Evolutionary conservation across 192 early-diverging fungal species (phyloP), one percentile per base, ranked within the genome.

Genomic region (Oehlia diaphana): DNA sequence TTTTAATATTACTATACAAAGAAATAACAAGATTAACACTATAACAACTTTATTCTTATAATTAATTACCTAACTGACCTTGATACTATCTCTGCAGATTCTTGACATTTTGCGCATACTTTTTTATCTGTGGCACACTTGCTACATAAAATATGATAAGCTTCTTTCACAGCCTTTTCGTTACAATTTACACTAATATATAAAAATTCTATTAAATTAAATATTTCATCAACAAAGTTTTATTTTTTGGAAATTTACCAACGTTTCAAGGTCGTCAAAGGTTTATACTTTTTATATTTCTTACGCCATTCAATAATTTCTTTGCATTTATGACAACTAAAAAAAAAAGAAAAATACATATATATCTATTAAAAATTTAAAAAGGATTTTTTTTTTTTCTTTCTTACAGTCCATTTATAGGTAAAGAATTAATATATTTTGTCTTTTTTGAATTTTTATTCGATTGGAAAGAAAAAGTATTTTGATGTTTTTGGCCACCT

Each of bases 251-350:
- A 70, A 26, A 44, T 81, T 83, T 83, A 94, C 93, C 94, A 99
- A 80, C 93, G 95, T 84, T 96, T 96, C 73, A 93, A 89, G 31
- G 88, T 88, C 28, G 96, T 96, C 81, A 99, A 89, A 49, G 96
- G 95, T 89, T 98, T 99, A 88, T 99, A 99, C 86, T 98, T 96
- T 83, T 92, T 92, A 88, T 95, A 96, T 84, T 95, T 93, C 84
- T 99, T 97, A 71, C 94, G 88, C 92, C 92, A 95, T 84, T 90
- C 79, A 31, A 95, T 88, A 53, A 94, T 90, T 64, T 94, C 92
- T 21, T 89, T 91, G 84, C 93, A 94, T 63, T 89, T 85, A 68
- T 89, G 80, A 81, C 93, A 94, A 62, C 77, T 78, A 62, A 9
- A 28, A 58, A 44, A n/a, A 26, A 26, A 69, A 9, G 19, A 58